Conservation (phyloP, 1,139 yeast species). For the Scheffersomyces insectosa region DNA sequence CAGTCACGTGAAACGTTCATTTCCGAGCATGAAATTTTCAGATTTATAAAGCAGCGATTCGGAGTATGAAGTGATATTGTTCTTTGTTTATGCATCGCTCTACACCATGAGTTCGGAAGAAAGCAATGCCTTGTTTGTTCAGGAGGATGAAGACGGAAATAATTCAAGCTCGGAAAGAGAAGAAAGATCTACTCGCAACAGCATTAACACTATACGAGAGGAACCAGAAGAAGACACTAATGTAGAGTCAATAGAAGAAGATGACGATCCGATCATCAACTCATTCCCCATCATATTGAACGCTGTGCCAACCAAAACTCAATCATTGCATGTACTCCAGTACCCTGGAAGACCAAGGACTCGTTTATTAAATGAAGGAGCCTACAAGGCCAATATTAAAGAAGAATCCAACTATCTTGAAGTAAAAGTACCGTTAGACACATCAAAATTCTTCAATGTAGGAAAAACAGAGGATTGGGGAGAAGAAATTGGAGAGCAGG, state of each 20-base stretch:
- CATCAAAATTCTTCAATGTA: constrained; percentile 62
- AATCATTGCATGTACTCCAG: constrained; percentile 51
- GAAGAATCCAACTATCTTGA: constrained; percentile 58
- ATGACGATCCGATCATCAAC: constrained; percentile 75
- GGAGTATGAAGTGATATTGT: too few species aligned
- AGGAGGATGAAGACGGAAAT: constrained; percentile 11
- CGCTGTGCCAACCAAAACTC: constrained; percentile 20
- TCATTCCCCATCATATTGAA: constrained; percentile 66
- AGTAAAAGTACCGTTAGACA: constrained; percentile 70
- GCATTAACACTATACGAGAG: constrained; percentile 1
- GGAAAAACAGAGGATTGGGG: constrained; percentile 66
- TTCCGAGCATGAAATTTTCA: too few species aligned
- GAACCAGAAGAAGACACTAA: not conserved
- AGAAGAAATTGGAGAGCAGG: constrained; percentile 56
- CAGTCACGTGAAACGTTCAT: too few species aligned
- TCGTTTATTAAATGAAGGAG: constrained; percentile 45
- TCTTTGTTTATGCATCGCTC: too few species aligned
- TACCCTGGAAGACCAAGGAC: constrained; percentile 68
- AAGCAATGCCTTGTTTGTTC: constrained; percentile 12
- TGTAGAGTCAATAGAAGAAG: constrained; percentile 16
- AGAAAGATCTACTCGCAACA: constrained; percentile 2
- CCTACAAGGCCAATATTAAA: constrained; percentile 58
- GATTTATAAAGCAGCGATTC: too few species aligned
- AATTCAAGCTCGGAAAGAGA: constrained; percentile 2
- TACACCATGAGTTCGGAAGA: constrained; percentile 4